Evolutionary conservation across 176 grass and related monocot species (phyloP).

Genomic region (Ampelocalamus luodianensis): DNA sequence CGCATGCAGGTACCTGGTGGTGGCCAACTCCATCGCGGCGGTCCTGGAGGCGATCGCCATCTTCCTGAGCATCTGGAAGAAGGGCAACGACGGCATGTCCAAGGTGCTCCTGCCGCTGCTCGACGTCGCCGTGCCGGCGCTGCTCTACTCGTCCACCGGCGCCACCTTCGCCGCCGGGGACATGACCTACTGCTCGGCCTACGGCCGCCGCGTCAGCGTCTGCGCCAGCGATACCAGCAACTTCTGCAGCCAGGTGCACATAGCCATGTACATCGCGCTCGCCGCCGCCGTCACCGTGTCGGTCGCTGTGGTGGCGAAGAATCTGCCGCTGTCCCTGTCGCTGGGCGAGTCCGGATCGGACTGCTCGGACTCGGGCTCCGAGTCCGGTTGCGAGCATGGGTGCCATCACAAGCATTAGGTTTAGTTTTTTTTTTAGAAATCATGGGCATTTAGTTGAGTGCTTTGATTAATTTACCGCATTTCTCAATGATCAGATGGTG

Average conservation of each 20-base stretch:
- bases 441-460: neutral
- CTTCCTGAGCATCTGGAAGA: conserved; percentile 55
- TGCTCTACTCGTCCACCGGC: conserved; percentile 50
- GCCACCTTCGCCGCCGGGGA: conserved; percentile 28
- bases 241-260: conserved; percentile 54
- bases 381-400: conserved; percentile 20
- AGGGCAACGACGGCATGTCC: neutral
- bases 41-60: conserved; percentile 42
- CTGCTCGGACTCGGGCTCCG: neutral
- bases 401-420: conserved; percentile 55
- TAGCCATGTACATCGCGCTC: conserved; percentile 44
- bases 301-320: conserved; percentile 21
- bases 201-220: conserved; percentile 40
- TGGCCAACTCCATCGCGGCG: conserved; percentile 39
- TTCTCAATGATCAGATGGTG: neutral
- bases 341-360: neutral
- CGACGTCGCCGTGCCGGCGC: conserved; percentile 34
- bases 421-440: neutral
- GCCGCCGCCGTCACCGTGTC: conserved; percentile 20
- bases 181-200: conserved; percentile 45
- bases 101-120: conserved; percentile 36
- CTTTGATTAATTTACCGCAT: neutral
- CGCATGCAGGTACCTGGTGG: conserved; percentile 41
- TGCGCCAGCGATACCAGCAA: conserved; percentile 17
- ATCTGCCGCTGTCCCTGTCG: neutral